Percentiles rank a stretch among this genome's conserved stretches.
Evolutionary conservation across 1,284 basidiomycete genomes (phyloP).

Genomic region (Violaceomyces palustris): DNA sequence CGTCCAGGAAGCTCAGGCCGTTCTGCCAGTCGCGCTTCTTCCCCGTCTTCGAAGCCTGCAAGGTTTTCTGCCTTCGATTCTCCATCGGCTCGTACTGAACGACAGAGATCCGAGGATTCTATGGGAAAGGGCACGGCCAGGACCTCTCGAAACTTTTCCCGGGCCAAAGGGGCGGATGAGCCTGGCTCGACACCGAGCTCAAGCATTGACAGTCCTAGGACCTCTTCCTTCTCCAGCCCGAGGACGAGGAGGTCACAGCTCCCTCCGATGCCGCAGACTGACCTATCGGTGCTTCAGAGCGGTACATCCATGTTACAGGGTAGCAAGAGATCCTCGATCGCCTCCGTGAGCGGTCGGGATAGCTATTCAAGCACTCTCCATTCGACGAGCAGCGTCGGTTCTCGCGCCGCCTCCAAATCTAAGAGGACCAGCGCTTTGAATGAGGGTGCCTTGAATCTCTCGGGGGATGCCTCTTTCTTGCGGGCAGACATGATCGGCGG

Average conservation of each 20-base stretch:
- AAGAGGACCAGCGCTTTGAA: no score
- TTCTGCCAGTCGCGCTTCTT: slow-evolving; percentile 23
- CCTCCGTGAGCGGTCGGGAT: no score
- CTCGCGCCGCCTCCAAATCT: no score
- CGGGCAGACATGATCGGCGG: no score
- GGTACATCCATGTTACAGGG: no score
- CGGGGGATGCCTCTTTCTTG: no score
- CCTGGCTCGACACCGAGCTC: slow-evolving; percentile 1
- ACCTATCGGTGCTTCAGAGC: no score
- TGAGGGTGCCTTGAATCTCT: no score
- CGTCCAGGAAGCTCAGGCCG: slow-evolving; percentile 30
- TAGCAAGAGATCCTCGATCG: no score
- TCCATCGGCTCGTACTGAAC: slow-evolving; percentile 13
- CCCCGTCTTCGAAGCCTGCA: slow-evolving; percentile 19
- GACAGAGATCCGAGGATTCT: slow-evolving; percentile 12
- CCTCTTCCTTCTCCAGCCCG: slow-evolving; percentile 28
- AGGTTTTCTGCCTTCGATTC: slow-evolving; percentile 28
- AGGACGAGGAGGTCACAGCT: slow-evolving; percentile 29
- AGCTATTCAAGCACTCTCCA: no score
- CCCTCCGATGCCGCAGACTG: slow-evolving; percentile 35
- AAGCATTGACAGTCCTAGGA: slow-evolving; percentile 7
- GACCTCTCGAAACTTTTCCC: slow-evolving; percentile 14
- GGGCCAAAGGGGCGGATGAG: slow-evolving; percentile 2
- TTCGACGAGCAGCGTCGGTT: no score
- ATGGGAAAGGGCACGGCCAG: slow-evolving; percentile 12